Percentiles rank a stretch among this genome's conserved stretches.
Conservation (phyloP, 345 rosid genomes). For the Citrus maxima region DNA sequence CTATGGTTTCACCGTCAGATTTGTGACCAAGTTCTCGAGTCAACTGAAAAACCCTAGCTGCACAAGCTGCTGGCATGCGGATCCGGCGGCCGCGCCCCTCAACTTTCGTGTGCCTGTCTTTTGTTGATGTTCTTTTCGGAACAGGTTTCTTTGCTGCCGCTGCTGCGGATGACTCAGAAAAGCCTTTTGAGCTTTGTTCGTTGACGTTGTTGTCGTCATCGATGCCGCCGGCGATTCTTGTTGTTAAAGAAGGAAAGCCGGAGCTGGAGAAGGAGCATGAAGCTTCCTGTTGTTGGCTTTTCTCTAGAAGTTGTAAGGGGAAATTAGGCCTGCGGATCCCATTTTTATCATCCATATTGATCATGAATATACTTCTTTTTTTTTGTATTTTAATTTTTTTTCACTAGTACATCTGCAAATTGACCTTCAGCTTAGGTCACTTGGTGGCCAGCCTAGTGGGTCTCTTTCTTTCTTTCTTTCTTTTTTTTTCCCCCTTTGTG, state of each 20-base stretch:
- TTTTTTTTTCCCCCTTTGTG: background rate
- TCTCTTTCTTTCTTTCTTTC: constrained; percentile 23
- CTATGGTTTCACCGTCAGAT: constrained; percentile 88
- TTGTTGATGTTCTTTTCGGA: constrained; percentile 71
- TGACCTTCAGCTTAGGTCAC: constrained; percentile 26
- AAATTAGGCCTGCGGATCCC: constrained; percentile 67
- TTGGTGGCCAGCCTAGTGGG: constrained; percentile 58
- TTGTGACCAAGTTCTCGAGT: constrained; percentile 90
- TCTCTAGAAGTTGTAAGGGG: constrained; percentile 76
- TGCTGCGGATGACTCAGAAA: constrained; percentile 2
- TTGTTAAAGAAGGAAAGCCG: constrained; percentile 17
- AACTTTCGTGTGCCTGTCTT: constrained; percentile 92
- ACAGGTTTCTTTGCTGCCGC: constrained; percentile 47
- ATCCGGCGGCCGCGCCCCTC: constrained; percentile 97
- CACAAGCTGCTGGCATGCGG: constrained; percentile 94
- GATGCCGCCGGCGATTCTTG: background rate
- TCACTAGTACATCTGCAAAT: constrained; percentile 18
- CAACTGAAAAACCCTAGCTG: constrained; percentile 90
- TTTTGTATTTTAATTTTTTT: constrained; percentile 1
- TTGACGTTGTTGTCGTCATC: background rate
- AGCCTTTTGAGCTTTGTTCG: background rate
- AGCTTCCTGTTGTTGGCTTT: constrained; percentile 19
- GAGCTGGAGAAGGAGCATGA: constrained; percentile 29
- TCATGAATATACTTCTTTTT: constrained; percentile 26
- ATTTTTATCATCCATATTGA: constrained; percentile 68